phyloP scores from a whole-genome alignment of 257 asterid genomes.

The Solanum etuberosum region DNA sequence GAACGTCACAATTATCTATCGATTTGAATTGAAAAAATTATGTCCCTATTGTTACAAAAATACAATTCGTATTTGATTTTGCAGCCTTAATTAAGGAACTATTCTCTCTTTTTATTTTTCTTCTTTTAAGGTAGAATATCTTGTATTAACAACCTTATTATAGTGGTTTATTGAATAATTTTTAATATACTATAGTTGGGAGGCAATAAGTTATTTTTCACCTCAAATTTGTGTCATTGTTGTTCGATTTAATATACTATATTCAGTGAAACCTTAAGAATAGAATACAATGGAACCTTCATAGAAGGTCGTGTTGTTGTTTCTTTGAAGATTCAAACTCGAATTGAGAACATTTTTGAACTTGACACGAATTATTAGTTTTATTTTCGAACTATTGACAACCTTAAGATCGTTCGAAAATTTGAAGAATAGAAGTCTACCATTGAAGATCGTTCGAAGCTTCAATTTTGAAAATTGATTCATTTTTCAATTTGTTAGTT shows the following conservation, averaged over 20 bases:
- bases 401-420: not conserved
- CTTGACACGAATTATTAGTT: too few species aligned
- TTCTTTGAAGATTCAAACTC: not conserved
- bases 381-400: too few species aligned
- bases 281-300: not conserved
- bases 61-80: not conserved
- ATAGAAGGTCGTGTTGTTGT: not conserved
- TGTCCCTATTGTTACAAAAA: not conserved
- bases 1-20: not conserved
- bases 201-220: not conserved
- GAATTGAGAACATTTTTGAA: not conserved
- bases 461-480: too few species aligned
- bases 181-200: not conserved
- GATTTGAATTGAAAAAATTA: not conserved
- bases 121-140: not conserved
- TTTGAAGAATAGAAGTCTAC: not conserved
- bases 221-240: not conserved
- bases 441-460: not conserved
- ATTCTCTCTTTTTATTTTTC: not conserved
- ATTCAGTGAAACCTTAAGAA: not conserved
- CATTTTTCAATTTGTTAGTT: too few species aligned
- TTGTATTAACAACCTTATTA: not conserved
- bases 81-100: not conserved
- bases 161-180: not conserved
- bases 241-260: not conserved